A percentile compares a stretch with the other conserved stretches of the same genome.
Conservation (phyloP, 805 yeast species). For the Helenozyma rhizophorensis region DNA sequence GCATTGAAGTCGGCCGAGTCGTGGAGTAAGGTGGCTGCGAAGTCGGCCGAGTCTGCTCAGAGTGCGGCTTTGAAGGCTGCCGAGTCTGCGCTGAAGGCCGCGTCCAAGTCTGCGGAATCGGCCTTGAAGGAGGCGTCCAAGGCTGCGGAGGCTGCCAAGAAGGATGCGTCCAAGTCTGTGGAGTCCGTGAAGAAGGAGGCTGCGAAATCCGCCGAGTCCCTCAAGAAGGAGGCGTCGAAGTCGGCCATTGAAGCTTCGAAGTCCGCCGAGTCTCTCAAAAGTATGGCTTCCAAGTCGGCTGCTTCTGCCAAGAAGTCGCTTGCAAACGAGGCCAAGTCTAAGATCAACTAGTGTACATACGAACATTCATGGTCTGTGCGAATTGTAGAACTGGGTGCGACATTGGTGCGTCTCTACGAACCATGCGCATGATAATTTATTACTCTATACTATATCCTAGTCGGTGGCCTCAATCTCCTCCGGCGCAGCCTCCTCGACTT, state of each 20-base stretch:
- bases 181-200: not conserved
- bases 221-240: not conserved
- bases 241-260: not conserved
- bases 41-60: not conserved
- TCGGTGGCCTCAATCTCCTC: too few species aligned
- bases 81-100: not conserved
- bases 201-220: not conserved
- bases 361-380: too few species aligned
- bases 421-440: too few species aligned
- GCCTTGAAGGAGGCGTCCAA: not conserved
- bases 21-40: not conserved
- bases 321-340: slow-evolving; percentile 13
- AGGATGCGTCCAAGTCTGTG: not conserved
- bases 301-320: too few species aligned
- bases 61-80: not conserved
- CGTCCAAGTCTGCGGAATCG: not conserved
- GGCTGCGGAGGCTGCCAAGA: not conserved
- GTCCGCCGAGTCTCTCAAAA: not conserved
- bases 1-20: slow-evolving; percentile 1
- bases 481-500: too few species aligned
- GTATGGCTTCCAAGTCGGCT: slow-evolving; percentile 1
- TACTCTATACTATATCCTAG: too few species aligned
- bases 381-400: too few species aligned
- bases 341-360: slow-evolving; percentile 5
- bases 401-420: too few species aligned